Evolutionary conservation across 2,329 filamentous ascomycete species (phyloP).

Genomic region (Aspergillus japonicus): DNA sequence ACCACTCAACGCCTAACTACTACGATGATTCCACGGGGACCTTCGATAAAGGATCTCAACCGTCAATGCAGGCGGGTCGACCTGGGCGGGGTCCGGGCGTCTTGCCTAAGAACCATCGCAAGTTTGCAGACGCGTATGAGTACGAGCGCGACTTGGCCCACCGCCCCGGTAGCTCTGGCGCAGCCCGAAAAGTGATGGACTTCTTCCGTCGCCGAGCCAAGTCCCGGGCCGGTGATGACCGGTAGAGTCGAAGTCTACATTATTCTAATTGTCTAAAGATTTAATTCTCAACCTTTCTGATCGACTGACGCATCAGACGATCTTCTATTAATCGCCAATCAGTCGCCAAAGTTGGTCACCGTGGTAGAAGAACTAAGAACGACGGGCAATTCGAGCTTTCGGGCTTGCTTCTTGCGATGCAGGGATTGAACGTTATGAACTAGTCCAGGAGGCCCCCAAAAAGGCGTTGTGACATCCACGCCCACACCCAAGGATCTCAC

Average conservation of each 20-base stretch:
- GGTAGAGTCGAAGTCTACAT: constrained; percentile 25
- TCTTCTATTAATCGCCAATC: constrained; percentile 3
- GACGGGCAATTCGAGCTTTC: constrained; percentile 14
- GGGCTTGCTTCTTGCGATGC: constrained; percentile 14
- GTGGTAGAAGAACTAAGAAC: constrained; percentile 10
- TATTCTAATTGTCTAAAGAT: constrained; percentile 14
- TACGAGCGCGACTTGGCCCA: constrained; percentile 60
- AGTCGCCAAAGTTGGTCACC: constrained; percentile 6
- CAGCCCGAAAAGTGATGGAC: constrained; percentile 93
- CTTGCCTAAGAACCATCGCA: constrained; percentile 80
- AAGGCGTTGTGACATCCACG: constrained; percentile 9
- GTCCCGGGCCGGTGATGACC: constrained; percentile 58
- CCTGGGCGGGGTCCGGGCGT: constrained; percentile 53
- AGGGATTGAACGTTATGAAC: constrained; percentile 8
- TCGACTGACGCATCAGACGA: constrained; percentile 10
- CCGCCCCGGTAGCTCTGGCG: constrained; percentile 79
- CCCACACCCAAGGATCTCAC: constrained; percentile 1
- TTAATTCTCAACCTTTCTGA: constrained; percentile 5
- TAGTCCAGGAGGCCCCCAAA: constrained; percentile 10
- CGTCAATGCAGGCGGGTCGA: constrained; percentile 44
- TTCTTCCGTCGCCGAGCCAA: constrained; percentile 89
- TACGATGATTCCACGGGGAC: constrained; percentile 51
- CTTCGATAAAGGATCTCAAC: constrained; percentile 41
- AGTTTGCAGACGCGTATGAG: constrained; percentile 86
- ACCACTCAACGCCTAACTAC: constrained; percentile 39